A percentile compares a stretch with the other conserved stretches of the same genome.
Evolutionary conservation across 768 basidiomycete genomes (phyloP).

Genomic region (Lactarius sanguifluus): DNA sequence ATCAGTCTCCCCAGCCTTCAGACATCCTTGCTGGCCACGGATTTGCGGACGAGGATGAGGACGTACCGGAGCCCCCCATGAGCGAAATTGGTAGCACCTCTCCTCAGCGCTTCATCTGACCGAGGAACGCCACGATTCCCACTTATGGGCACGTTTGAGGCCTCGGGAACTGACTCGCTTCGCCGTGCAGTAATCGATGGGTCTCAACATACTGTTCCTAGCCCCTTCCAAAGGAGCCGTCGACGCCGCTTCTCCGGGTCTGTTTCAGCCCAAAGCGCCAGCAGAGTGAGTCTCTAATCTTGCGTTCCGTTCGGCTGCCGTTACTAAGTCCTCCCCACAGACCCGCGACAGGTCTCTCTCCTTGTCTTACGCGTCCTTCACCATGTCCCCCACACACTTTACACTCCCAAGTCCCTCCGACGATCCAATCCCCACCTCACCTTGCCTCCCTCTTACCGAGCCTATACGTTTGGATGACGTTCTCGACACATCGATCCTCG

Average conservation of each 20-base stretch:
- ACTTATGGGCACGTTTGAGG: slow-evolving; percentile 28
- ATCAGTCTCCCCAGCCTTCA: slow-evolving; percentile 54
- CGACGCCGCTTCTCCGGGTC: slow-evolving; percentile 27
- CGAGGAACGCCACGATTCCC: slow-evolving; percentile 26
- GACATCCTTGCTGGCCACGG: slow-evolving; percentile 67
- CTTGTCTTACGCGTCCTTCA: slow-evolving; percentile 37
- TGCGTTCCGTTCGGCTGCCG: not conserved
- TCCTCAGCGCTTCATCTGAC: slow-evolving; percentile 27
- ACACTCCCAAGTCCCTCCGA: slow-evolving; percentile 27
- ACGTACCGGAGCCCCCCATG: slow-evolving; percentile 23
- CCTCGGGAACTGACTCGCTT: slow-evolving; percentile 14
- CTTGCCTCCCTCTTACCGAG: slow-evolving; percentile 39
- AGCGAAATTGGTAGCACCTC: slow-evolving; percentile 27
- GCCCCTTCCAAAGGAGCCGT: slow-evolving; percentile 28
- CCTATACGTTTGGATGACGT: slow-evolving; percentile 73
- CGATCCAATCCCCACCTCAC: slow-evolving; percentile 38
- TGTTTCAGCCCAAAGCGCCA: slow-evolving; percentile 22
- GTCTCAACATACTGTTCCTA: slow-evolving; percentile 19
- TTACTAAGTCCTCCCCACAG: slow-evolving; percentile 32
- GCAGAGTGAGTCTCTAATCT: slow-evolving; percentile 21
- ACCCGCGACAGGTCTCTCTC: slow-evolving; percentile 35
- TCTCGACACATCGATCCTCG: slow-evolving; percentile 69
- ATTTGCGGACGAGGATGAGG: slow-evolving; percentile 33
- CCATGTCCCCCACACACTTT: slow-evolving; percentile 35
- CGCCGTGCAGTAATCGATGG: slow-evolving; percentile 31